Percentiles rank a stretch among this genome's conserved stretches.
phyloP scores from a whole-genome alignment of 116 monocot species.

The Thalassia testudinum region DNA sequence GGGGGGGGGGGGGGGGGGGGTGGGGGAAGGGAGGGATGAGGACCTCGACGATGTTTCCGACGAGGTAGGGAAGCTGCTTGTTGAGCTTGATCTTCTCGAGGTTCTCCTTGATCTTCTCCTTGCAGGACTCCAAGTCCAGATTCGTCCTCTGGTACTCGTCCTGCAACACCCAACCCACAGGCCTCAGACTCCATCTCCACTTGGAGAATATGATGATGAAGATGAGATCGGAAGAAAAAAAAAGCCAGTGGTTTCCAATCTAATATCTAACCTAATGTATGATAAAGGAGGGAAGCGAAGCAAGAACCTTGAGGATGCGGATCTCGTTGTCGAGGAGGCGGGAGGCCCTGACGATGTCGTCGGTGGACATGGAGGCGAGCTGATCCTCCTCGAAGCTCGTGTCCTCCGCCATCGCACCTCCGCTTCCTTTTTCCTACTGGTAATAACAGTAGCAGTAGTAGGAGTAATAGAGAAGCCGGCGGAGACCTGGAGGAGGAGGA shows the following conservation, averaged over 20 bases:
- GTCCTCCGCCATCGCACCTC: constrained; percentile 33
- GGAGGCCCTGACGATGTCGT: constrained; percentile 64
- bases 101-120: constrained; percentile 87
- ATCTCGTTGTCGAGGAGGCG: constrained; percentile 86
- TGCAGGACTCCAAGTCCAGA: constrained; percentile 59
- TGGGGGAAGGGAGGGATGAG: not conserved
- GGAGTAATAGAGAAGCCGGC: no score
- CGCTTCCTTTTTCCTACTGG: constrained; percentile 1
- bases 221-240: not conserved
- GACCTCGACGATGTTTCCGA: constrained; percentile 95
- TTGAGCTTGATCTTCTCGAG: constrained; percentile 96
- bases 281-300: not conserved
- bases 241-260: no score
- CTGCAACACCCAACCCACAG: constrained; percentile 12
- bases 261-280: no score
- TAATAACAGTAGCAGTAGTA: no score
- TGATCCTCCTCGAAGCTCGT: constrained; percentile 57
- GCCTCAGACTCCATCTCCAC: no score
- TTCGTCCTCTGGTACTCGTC: constrained; percentile 70
- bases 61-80: constrained; percentile 88
- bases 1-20: not conserved
- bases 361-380: constrained; percentile 67
- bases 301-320: constrained; percentile 47
- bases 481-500: no score
- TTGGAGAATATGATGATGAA: no score